Evolutionary conservation across 257 asterid genomes (phyloP).

Genomic region (Anisodus tanguticus): DNA sequence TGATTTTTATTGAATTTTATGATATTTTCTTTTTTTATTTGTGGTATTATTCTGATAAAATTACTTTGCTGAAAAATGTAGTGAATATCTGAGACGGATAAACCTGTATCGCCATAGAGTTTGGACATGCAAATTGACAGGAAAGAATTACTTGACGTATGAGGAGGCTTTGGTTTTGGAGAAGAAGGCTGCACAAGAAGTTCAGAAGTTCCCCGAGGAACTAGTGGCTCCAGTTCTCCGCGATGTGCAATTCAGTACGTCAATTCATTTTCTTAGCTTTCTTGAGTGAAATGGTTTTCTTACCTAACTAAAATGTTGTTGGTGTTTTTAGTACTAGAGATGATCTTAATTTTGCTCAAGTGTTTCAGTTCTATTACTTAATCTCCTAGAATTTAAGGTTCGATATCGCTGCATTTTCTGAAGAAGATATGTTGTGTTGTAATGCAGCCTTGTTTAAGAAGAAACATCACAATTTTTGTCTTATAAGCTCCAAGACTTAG

Average conservation of each 20-base stretch:
- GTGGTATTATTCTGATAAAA: background rate
- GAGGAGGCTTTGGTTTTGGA: conserved; percentile 93
- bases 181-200: conserved; percentile 64
- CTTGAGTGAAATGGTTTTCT: background rate
- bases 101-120: conserved; percentile 70
- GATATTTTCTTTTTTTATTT: background rate
- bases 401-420: background rate
- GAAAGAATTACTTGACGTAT: conserved; percentile 79
- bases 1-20: background rate
- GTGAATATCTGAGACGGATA: conserved; percentile 83
- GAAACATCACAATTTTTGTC: background rate
- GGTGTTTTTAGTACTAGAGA: background rate
- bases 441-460: background rate
- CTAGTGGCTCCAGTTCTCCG: conserved; percentile 67
- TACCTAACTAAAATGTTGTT: background rate
- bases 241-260: conserved; percentile 85
- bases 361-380: conserved; percentile 9
- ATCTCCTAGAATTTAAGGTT: background rate
- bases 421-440: background rate
- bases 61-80: conserved; percentile 35
- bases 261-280: conserved; percentile 28
- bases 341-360: conserved; percentile 1
- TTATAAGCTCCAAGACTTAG: background rate
- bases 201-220: conserved; percentile 66
- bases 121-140: conserved; percentile 94